A percentile compares a stretch with the other conserved stretches of the same genome.
These are phyloP conservation scores for Hypoxylon lienhwacheense DNA, from an alignment of 495 filamentous ascomycete species.

Conservation along the genomic window DNA sequence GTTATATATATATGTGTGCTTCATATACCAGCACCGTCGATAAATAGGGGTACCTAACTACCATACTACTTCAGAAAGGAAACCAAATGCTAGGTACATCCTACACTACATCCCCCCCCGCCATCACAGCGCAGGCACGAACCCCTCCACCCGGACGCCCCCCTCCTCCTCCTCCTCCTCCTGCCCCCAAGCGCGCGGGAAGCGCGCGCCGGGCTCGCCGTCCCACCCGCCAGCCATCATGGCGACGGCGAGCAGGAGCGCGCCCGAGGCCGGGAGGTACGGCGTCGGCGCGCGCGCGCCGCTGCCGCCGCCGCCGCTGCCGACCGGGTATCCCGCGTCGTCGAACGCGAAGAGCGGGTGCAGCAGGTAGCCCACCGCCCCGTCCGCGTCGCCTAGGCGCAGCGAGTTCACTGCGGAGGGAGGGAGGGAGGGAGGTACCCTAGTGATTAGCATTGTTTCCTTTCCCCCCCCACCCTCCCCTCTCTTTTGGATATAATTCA, in stretches of 20 bases:
- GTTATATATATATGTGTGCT: too few species aligned
- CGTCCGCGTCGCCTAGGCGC: conserved; percentile 47
- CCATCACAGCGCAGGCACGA: conserved; percentile 38
- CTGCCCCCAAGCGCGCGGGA: too few species aligned
- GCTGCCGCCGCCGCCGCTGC: too few species aligned
- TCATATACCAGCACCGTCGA: too few species aligned
- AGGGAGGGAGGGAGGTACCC: neutral
- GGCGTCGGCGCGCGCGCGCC: conserved; percentile 56
- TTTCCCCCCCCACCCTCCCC: too few species aligned
- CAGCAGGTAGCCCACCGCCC: conserved; percentile 53
- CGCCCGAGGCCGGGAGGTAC: conserved; percentile 55
- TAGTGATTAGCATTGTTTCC: too few species aligned
- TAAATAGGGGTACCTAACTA: too few species aligned
- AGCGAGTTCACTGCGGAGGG: conserved; percentile 45
- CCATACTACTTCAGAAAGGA: too few species aligned
- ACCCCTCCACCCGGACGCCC: conserved; percentile 53
- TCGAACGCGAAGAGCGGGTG: conserved; percentile 53
- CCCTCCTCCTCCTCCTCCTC: too few species aligned
- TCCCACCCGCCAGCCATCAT: conserved; percentile 62
- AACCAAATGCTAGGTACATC: too few species aligned
- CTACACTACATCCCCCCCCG: neutral
- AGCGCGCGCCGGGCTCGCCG: conserved; percentile 46
- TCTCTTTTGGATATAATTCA: too few species aligned
- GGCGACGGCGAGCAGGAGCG: conserved; percentile 53
- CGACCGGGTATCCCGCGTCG: conserved; percentile 56